phyloP scores from a whole-genome alignment of 305 asterid species.

The Petunia hybrid region DNA sequence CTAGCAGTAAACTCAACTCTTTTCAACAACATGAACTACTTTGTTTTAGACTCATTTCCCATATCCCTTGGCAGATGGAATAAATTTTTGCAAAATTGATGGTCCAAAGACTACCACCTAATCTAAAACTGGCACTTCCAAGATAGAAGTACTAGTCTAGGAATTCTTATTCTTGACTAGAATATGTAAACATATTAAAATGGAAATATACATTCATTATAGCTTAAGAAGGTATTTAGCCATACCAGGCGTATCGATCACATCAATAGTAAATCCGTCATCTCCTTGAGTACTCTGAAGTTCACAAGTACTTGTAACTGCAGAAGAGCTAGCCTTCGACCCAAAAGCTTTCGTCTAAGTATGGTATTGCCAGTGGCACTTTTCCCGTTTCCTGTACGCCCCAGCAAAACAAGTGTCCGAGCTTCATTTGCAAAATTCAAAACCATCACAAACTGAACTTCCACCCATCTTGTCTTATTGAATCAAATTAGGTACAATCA shows the following conservation, averaged over 20 bases:
- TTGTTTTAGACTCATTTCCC: too few relatives aligned
- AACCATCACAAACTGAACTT: slow-evolving; percentile 55
- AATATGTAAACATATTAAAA: too few relatives aligned
- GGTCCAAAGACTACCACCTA: too few relatives aligned
- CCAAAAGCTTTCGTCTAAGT: slow-evolving; percentile 53
- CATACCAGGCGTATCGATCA: slow-evolving; percentile 78
- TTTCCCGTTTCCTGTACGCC: slow-evolving; percentile 77
- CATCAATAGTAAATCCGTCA: slow-evolving; percentile 56
- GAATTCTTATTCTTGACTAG: too few relatives aligned
- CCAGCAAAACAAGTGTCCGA: slow-evolving; percentile 66
- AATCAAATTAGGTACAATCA: not conserved
- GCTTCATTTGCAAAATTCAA: slow-evolving; percentile 32
- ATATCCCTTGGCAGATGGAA: too few relatives aligned
- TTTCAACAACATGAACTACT: too few relatives aligned
- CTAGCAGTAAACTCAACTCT: too few relatives aligned
- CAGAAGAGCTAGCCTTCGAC: slow-evolving; percentile 60
- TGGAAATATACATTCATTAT: too few relatives aligned
- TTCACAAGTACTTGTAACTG: slow-evolving; percentile 73
- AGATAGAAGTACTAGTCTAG: too few relatives aligned
- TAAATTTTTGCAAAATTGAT: too few relatives aligned
- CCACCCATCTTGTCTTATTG: slow-evolving; percentile 62
- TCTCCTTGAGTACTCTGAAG: slow-evolving; percentile 47
- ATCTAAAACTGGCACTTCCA: too few relatives aligned
- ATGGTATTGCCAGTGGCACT: slow-evolving; percentile 87
- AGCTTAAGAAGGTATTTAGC: too few relatives aligned